A percentile compares a stretch with the other conserved stretches of the same genome.
Conservation (phyloP, 495 filamentous ascomycete genomes). For the Penicillium psychrofluorescens region DNA sequence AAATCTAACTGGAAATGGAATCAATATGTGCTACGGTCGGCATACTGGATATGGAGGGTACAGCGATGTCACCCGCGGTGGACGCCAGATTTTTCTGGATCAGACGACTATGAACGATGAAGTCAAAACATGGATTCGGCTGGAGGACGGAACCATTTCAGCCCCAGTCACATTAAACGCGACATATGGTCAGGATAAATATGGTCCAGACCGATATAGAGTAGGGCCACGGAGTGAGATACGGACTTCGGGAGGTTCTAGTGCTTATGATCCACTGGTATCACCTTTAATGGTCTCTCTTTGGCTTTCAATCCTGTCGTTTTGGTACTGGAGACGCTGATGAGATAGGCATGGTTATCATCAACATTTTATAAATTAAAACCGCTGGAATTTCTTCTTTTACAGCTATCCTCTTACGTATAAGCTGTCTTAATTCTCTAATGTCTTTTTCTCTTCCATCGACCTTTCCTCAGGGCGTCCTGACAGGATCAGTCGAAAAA, state of each 20-base stretch:
- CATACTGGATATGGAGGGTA: constrained; percentile 70
- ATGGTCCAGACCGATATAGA: not conserved
- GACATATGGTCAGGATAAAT: constrained; percentile 56
- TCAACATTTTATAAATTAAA: too few relatives aligned
- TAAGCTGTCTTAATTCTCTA: too few relatives aligned
- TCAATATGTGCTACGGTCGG: constrained; percentile 60
- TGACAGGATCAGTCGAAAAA: too few relatives aligned
- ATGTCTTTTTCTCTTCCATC: too few relatives aligned
- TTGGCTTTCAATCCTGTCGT: constrained; percentile 5
- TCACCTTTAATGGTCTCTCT: constrained; percentile 2
- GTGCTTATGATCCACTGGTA: not conserved
- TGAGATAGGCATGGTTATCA: too few relatives aligned
- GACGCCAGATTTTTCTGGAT: constrained; percentile 49
- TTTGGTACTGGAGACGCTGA: constrained; percentile 1
- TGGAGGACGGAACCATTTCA: constrained; percentile 53
- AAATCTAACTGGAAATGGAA: constrained; percentile 27
- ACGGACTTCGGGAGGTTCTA: not conserved
- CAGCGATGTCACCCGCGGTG: constrained; percentile 54
- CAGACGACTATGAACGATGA: constrained; percentile 23
- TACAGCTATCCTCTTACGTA: too few relatives aligned
- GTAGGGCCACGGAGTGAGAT: not conserved
- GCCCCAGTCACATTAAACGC: constrained; percentile 55
- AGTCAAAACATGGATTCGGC: constrained; percentile 57
- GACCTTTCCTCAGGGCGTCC: too few relatives aligned
- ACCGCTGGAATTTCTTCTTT: too few relatives aligned